Evolutionary conservation across 352 stramenopile species (phyloP).

Genomic region (Globisporangium camurandrum): DNA sequence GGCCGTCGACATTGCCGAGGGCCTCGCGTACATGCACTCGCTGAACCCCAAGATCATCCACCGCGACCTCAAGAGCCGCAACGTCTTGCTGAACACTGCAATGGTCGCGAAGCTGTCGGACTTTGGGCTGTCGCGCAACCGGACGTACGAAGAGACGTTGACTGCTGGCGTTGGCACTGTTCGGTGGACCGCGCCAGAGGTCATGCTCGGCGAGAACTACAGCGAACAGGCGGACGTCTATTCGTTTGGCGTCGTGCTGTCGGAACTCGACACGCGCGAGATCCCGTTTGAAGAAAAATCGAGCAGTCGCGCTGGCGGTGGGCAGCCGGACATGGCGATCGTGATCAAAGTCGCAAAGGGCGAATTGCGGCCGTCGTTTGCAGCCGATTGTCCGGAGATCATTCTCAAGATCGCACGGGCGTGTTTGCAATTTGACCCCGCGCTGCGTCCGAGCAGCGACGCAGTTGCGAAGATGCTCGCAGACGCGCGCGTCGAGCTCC

Average conservation of each 20-base stretch:
- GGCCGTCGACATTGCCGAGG: conserved; percentile 74
- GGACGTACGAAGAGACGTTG: conserved; percentile 81
- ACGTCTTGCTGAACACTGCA: conserved; percentile 69
- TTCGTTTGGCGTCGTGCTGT: conserved; percentile 68
- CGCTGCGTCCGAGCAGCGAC: background rate
- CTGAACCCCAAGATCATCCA: conserved; percentile 79
- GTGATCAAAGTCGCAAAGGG: background rate
- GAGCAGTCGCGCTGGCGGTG: conserved; percentile 37
- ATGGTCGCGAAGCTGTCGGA: conserved; percentile 83
- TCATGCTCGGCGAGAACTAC: conserved; percentile 87
- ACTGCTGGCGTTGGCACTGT: conserved; percentile 78
- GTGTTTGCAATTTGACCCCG: background rate
- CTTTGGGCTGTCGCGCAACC: conserved; percentile 76
- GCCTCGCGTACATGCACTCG: conserved; percentile 81
- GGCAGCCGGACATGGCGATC: background rate
- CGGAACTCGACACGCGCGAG: conserved; percentile 80
- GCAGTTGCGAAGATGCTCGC: background rate
- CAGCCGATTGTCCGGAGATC: background rate
- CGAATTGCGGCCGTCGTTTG: background rate
- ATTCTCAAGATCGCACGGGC: background rate
- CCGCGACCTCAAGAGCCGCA: conserved; percentile 78
- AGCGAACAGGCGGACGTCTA: conserved; percentile 83
- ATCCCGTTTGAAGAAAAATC: conserved; percentile 86
- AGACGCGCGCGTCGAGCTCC: background rate
- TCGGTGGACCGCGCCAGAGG: conserved; percentile 80